These are phyloP conservation scores for Spiromyces aspiralis DNA, from an alignment of 371 early-diverging fungal species.

Conservation along the genomic window DNA sequence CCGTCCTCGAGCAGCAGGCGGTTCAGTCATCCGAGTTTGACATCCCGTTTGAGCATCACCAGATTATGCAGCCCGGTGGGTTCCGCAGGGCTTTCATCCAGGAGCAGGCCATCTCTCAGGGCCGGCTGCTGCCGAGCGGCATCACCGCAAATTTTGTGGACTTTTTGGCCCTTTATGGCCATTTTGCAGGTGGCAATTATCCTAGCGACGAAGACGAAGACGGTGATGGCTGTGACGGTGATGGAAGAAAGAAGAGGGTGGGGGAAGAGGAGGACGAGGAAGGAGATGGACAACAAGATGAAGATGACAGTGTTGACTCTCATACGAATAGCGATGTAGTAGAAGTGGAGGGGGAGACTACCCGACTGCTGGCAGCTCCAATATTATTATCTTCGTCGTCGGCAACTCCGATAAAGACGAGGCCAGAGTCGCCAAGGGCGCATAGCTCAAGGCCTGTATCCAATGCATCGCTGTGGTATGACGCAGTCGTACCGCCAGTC, in stretches of 20 bases:
- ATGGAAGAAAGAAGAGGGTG: no score
- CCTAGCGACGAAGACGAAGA: conserved; percentile 39
- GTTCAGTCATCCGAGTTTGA: conserved; percentile 10
- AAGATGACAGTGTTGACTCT: background rate
- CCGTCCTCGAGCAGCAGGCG: conserved; percentile 2
- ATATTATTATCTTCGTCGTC: no score
- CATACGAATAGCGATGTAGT: no score
- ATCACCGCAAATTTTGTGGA: conserved; percentile 78
- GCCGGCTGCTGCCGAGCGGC: conserved; percentile 37
- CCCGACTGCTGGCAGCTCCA: background rate
- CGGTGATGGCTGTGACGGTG: no score
- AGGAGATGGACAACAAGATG: no score
- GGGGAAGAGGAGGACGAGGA: background rate
- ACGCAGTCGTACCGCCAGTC: background rate
- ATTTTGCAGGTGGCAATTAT: conserved; percentile 81
- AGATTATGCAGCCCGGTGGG: conserved; percentile 47
- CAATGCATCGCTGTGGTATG: background rate
- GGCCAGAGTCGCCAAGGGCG: no score
- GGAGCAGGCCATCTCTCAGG: conserved; percentile 45
- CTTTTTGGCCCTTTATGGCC: conserved; percentile 75
- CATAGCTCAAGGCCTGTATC: no score
- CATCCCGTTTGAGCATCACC: conserved; percentile 7
- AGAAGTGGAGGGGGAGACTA: background rate
- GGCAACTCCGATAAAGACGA: no score
- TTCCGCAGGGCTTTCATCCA: conserved; percentile 68